Conservation (phyloP, 1,284 basidiomycete species). For the Pascua sp. region DNA sequence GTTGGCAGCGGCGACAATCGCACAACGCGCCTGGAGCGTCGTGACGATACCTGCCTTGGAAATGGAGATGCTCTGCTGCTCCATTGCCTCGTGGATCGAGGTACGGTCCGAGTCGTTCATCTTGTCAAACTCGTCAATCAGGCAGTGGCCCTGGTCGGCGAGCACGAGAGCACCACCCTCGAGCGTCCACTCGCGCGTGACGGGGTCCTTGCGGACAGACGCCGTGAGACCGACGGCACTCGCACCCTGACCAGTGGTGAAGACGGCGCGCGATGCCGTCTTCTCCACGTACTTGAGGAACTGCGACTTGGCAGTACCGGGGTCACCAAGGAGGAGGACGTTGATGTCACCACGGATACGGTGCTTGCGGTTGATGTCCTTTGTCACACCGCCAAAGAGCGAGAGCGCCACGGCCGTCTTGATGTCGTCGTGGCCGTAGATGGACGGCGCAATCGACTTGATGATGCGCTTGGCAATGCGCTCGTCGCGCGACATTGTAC, state of each 20-base stretch:
- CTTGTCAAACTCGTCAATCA: conserved; percentile 99
- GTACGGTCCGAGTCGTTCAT: conserved; percentile 98
- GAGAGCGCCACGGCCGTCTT: conserved; percentile 95
- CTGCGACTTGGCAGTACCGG: conserved; percentile 98
- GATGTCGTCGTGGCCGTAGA: conserved; percentile 98
- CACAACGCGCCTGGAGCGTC: conserved; percentile 91
- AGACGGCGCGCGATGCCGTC: conserved; percentile 95
- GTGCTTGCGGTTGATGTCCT: conserved; percentile 95
- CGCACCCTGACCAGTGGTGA: conserved; percentile 96
- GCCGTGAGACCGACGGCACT: conserved; percentile 97
- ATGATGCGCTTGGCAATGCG: conserved; percentile 94
- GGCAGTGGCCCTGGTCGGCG: conserved; percentile 96
- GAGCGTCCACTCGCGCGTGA: conserved; percentile 97
- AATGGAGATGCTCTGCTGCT: conserved; percentile 99
- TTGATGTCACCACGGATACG: conserved; percentile 97
- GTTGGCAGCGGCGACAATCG: conserved; percentile 96
- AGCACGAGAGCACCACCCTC: conserved; percentile 96
- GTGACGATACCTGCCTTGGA: conserved; percentile 99
- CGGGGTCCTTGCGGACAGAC: conserved; percentile 93
- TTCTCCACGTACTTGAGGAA: conserved; percentile 99
- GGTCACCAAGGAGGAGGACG: conserved; percentile 90
- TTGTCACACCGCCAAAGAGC: conserved; percentile 87
- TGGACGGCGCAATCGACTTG: conserved; percentile 97
- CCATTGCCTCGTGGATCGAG: conserved; percentile 99
- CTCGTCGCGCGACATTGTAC: conserved; percentile 78